Evolutionary conservation across 768 basidiomycete genomes (phyloP).

Genomic region (Mrakia hoshinonis): DNA sequence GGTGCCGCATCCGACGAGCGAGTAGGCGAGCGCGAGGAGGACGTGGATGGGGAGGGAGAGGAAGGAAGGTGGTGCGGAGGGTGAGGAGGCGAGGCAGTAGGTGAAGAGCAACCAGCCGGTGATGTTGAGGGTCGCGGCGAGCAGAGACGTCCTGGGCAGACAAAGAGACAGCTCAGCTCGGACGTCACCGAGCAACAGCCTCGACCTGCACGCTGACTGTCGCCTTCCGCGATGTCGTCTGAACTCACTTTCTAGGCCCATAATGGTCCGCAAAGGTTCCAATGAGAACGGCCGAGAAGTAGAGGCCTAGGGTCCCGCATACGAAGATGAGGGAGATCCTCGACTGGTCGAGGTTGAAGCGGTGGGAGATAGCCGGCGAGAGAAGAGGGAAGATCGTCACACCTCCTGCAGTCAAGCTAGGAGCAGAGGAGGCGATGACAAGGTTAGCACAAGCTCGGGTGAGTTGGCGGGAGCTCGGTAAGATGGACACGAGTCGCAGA

Average conservation of each 20-base stretch:
- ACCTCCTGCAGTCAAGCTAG: conserved; percentile 24
- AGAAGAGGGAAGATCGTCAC: conserved; percentile 16
- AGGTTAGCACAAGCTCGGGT: background rate
- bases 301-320: conserved; percentile 8
- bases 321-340: conserved; percentile 14
- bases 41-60: conserved; percentile 15
- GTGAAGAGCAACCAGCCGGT: conserved; percentile 16
- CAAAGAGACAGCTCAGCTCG: background rate
- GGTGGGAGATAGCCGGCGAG: conserved; percentile 19
- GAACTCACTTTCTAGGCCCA: conserved; percentile 19
- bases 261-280: conserved; percentile 18
- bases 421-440: background rate
- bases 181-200: background rate
- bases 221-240: too few relatives aligned
- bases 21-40: conserved; percentile 7
- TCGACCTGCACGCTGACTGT: background rate
- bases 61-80: conserved; percentile 2
- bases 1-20: conserved; percentile 13
- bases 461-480: too few relatives aligned
- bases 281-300: conserved; percentile 8
- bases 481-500: too few relatives aligned
- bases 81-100: background rate
- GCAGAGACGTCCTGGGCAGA: conserved; percentile 7
- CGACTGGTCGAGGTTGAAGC: conserved; percentile 19
- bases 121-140: conserved; percentile 9